Conservation (phyloP, 202 grass and related monocot species). For the Setaria italica region DNA sequence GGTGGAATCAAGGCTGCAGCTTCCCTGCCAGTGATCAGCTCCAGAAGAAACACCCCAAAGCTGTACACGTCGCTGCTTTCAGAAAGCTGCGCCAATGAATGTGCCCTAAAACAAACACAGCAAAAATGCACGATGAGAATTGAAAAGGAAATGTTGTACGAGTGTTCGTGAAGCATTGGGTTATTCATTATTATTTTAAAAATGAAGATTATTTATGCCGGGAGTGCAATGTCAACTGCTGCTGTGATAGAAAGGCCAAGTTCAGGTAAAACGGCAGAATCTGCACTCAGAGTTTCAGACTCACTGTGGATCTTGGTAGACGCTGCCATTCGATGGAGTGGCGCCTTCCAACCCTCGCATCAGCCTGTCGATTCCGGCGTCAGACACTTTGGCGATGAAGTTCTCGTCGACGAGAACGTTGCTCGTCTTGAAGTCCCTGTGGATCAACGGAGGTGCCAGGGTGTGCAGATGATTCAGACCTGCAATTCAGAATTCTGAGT, state of each 20-base stretch:
- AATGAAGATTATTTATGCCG: background rate
- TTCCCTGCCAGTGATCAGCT: constrained; percentile 82
- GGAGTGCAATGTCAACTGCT: background rate
- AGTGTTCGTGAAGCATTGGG: background rate
- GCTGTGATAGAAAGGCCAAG: background rate
- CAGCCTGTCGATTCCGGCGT: constrained; percentile 68
- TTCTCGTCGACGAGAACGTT: constrained; percentile 97
- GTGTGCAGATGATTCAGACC: constrained; percentile 82
- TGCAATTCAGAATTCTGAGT: constrained; percentile 37
- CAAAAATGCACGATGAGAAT: background rate
- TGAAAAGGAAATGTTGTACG: background rate
- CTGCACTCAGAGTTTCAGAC: constrained; percentile 37
- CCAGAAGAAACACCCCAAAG: constrained; percentile 87
- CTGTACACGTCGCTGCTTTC: constrained; percentile 90
- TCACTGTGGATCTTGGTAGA: constrained; percentile 79
- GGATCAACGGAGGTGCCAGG: constrained; percentile 70
- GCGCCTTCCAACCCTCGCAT: constrained; percentile 52
- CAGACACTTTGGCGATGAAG: constrained; percentile 92
- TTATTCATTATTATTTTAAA: background rate
- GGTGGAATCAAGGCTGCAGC: constrained; percentile 41
- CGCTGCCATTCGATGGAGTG: constrained; percentile 26
- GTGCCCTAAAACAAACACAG: constrained; percentile 40
- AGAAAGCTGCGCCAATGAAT: constrained; percentile 53
- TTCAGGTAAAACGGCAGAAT: background rate
- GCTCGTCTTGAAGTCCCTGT: constrained; percentile 85